phyloP scores from a whole-genome alignment of 106 monocot genomes.

The Alisma plantagoaquatica region DNA sequence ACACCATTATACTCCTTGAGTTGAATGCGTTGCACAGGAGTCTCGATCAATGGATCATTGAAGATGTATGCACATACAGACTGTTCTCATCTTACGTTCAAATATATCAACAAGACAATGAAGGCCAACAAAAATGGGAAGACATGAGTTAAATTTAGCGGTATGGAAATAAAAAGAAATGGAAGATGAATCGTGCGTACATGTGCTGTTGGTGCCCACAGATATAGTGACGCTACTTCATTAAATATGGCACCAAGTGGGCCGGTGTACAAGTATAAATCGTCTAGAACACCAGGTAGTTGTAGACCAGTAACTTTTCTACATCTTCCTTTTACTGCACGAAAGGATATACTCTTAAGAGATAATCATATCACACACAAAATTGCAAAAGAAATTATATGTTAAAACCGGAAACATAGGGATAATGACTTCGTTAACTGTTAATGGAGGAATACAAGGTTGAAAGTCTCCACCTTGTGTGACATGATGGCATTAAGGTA shows the following conservation, averaged over 20 bases:
- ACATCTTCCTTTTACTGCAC: constrained; percentile 38
- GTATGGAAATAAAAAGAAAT: background rate
- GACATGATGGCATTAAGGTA: too few relatives aligned
- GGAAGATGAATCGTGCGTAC: constrained; percentile 24
- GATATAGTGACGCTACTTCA: constrained; percentile 42
- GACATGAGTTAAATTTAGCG: background rate
- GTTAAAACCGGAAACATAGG: background rate
- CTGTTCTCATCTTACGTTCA: constrained; percentile 36
- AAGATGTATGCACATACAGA: constrained; percentile 40
- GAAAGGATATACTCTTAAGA: too few relatives aligned
- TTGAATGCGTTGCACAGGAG: constrained; percentile 25
- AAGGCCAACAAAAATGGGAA: background rate
- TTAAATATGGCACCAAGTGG: constrained; percentile 71
- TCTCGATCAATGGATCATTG: constrained; percentile 26
- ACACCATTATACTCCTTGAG: constrained; percentile 65
- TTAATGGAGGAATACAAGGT: too few relatives aligned
- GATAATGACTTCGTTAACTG: background rate
- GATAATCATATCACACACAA: background rate
- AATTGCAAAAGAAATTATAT: background rate
- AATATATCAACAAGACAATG: too few relatives aligned
- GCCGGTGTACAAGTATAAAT: constrained; percentile 66
- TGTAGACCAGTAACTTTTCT: constrained; percentile 63
- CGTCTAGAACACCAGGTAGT: constrained; percentile 84
- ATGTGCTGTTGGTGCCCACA: constrained; percentile 94
- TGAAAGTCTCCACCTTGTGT: too few relatives aligned